phyloP scores from a whole-genome alignment of 2,329 filamentous ascomycete species.

The Diplodia sapinea region DNA sequence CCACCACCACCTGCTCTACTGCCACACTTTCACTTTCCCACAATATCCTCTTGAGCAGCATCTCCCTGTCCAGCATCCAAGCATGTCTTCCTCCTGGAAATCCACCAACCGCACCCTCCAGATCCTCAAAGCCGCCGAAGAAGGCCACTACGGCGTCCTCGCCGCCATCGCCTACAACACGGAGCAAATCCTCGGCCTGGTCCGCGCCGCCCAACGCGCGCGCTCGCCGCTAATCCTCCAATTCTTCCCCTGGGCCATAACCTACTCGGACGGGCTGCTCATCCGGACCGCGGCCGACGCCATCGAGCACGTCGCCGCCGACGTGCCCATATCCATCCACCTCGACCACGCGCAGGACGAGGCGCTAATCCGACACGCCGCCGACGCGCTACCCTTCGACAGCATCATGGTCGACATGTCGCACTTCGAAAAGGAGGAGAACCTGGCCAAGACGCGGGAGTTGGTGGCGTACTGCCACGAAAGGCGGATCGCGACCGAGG shows the following conservation, averaged over 20 bases:
- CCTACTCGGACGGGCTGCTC: conserved; percentile 63
- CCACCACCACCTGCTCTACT: background rate
- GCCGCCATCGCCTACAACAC: conserved; percentile 51
- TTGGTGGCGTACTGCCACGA: conserved; percentile 67
- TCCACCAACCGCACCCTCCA: conserved; percentile 41
- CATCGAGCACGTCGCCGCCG: conserved; percentile 44
- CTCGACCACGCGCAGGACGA: conserved; percentile 56
- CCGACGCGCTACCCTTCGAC: conserved; percentile 64
- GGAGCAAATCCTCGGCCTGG: conserved; percentile 44
- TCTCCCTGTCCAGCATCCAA: background rate
- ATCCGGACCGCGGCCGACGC: conserved; percentile 55
- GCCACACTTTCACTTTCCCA: background rate
- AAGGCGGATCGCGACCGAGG: conserved; percentile 70
- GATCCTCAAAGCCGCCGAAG: conserved; percentile 63
- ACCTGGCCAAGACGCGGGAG: conserved; percentile 66
- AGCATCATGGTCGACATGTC: conserved; percentile 80
- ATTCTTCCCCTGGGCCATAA: conserved; percentile 67
- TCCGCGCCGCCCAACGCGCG: conserved; percentile 44
- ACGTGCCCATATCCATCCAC: conserved; percentile 53
- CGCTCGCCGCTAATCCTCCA: conserved; percentile 46
- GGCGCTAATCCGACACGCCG: conserved; percentile 50
- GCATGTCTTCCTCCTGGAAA: conserved; percentile 14
- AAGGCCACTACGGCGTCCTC: conserved; percentile 64
- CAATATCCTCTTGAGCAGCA: too few species aligned
- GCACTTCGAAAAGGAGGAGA: conserved; percentile 72